Base-by-base conservation (phyloP, 345 rosid species). In the Populus tremula region DNA sequence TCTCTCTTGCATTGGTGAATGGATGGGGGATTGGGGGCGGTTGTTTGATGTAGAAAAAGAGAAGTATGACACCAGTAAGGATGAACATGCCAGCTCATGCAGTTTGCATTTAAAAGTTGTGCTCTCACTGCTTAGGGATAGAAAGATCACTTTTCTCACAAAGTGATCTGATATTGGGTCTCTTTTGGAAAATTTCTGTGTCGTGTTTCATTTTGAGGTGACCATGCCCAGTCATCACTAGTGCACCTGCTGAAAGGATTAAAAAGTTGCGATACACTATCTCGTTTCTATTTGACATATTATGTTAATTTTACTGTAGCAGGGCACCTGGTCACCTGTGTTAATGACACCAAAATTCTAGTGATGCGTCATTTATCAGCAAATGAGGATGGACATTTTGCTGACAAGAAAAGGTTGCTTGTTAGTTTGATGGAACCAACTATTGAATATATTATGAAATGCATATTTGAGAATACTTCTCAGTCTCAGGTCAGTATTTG, bases 361-460 rank as follows among this genome's bases (percentile, higher is more conserved):
- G 68, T 94, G 84, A 80, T 50, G 38, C 89, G 88, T 81, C 74
- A 87, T 67, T 75, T 86, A 69, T 85, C 87, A 76, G 67, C 69
- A 53, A 86, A 86, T 79, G 90, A 85, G 69, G 67, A 38, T 79
- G 82, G 91, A 70, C 73, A 78, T 84, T 80, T 81, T 78, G 54
- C 77, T 16, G 89, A 85, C 73, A 82, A 86, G 78, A 87, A 53
- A 75, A 89, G 82, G 79, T 73, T 86, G 84, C 89, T 89, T 77
- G 84, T 90, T 82, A 84, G 77, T 79, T 82, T 93, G 89, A 87
- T 94, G 84, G 98, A 93, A 79, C 97, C 98, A 75, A 78, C 94
- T 47, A 84, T 94, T 72, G 94, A 90, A 81, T 88, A 90, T 81
- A 81, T 89, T 71, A 79, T 91, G 88, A 90, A 87, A 80, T 82